Base-by-base conservation (phyloP, 2,329 filamentous ascomycete genomes). In the Aaosphaeria pasadenensis region DNA sequence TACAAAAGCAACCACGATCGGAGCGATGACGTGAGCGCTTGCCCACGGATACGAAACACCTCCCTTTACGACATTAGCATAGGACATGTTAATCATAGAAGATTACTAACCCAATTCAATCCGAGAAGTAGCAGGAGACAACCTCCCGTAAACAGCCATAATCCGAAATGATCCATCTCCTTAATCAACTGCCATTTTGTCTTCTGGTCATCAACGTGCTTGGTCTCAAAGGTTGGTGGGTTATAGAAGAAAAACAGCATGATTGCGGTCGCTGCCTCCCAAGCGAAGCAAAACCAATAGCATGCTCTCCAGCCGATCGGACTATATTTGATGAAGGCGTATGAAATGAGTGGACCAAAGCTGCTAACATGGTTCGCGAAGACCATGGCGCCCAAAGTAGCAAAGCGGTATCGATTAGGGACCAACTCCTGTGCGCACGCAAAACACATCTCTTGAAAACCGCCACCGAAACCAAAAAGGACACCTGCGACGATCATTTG, bases 111-210 rank as follows among this genome's bases (percentile, higher is more conserved):
- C 77, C 77, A 80, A 52, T 77, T 75, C 49, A 79, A 60, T 4
- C 74, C 77, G 24, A 76, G 70, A 49, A 79, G 58, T 55, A 80
- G 77, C 17, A 56, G 39, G 6, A 54, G 36, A 45, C 54, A 54
- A 11, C 43, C 51, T 7, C 58, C 59, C 40, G 76, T 73, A 51
- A 77, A 77, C 29, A 80, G 59, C 30, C 74, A 67, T 2, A 77
- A 70, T 39, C 78, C 78, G 4, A 79, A 59, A 50, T 74, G 80
- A 57, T 82, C 79, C 46, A 82, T 69, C 11, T 75, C 70, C 13
- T 59, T 60, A 13, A 80, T 43, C 30, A 66, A 49, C 46, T 64
- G 43, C 55, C 49, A 54, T 39, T 58, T 57, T 1, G 53, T 56
- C 49, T 64, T 63, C 11, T 51, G 48, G 43, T 66, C 62, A 17